Percentiles rank a stretch among this genome's conserved stretches.
Evolutionary conservation across 495 filamentous ascomycete genomes (phyloP).

Genomic region (Aspergillus avenaceus): DNA sequence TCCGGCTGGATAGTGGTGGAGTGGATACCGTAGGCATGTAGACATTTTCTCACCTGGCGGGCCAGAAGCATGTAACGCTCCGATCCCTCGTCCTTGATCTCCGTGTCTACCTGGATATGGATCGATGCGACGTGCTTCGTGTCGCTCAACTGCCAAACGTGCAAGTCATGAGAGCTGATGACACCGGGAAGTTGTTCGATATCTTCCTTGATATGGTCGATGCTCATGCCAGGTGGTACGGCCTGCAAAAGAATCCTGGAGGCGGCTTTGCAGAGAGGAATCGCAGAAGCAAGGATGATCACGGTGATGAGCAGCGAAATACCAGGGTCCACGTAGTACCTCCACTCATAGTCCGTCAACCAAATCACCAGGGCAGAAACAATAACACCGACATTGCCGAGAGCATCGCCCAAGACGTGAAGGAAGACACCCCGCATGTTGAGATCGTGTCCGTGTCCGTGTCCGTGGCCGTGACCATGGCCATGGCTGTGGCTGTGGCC

Average conservation of each 20-base stretch:
- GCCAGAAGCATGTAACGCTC: slow-evolving; percentile 88
- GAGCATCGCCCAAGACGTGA: slow-evolving; percentile 92
- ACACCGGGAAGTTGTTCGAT: slow-evolving; percentile 81
- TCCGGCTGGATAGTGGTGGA: slow-evolving; percentile 98
- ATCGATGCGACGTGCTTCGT: slow-evolving; percentile 87
- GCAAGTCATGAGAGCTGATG: slow-evolving; percentile 85
- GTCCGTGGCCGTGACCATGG: slow-evolving; percentile 67
- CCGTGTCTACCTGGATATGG: slow-evolving; percentile 82
- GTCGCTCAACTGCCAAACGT: slow-evolving; percentile 96
- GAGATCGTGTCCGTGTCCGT: slow-evolving; percentile 82
- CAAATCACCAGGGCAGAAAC: slow-evolving; percentile 89
- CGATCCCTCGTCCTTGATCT: slow-evolving; percentile 65
- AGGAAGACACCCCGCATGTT: slow-evolving; percentile 98
- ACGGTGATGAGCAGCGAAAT: slow-evolving; percentile 95
- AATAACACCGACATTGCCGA: slow-evolving; percentile 97
- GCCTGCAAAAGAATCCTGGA: slow-evolving; percentile 94
- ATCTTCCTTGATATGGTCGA: slow-evolving; percentile 89
- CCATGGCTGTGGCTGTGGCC: slow-evolving; percentile 67
- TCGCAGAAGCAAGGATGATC: slow-evolving; percentile 87
- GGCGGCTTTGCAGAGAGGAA: slow-evolving; percentile 88
- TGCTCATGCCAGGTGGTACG: slow-evolving; percentile 77
- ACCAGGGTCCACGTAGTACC: slow-evolving; percentile 80
- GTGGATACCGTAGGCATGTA: slow-evolving; percentile 95
- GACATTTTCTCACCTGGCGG: slow-evolving; percentile 69
- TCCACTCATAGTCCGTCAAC: slow-evolving; percentile 66